These are phyloP conservation scores for Euptelea pleiosperma DNA, from an alignment of 164 flowering plant species.

Conservation along the genomic window DNA sequence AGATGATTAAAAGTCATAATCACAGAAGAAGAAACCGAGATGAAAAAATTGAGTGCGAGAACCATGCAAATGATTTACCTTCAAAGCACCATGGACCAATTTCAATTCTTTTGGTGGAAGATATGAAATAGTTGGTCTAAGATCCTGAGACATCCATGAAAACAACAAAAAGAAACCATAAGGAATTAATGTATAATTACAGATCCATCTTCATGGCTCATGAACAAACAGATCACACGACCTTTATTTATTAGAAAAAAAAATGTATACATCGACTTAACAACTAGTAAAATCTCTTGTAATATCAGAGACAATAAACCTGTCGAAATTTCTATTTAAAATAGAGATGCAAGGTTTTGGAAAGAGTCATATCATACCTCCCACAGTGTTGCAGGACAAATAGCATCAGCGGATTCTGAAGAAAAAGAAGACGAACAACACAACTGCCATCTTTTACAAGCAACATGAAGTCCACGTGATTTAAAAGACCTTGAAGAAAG, in stretches of 20 bases:
- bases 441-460: constrained; percentile 48
- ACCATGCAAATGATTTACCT: constrained; percentile 38
- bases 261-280: background rate
- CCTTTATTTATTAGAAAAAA: background rate
- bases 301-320: background rate
- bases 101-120: constrained; percentile 66
- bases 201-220: too few relatives aligned
- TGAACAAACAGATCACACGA: too few relatives aligned
- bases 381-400: constrained; percentile 84
- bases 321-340: background rate
- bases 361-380: constrained; percentile 48
- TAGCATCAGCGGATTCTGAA: constrained; percentile 38
- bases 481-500: constrained; percentile 24
- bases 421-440: constrained; percentile 42
- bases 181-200: background rate
- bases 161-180: background rate
- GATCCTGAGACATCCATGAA: constrained; percentile 49
- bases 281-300: background rate
- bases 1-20: too few relatives aligned
- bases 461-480: constrained; percentile 29
- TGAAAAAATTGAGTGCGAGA: background rate
- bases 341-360: too few relatives aligned
- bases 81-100: constrained; percentile 67
- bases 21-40: too few relatives aligned
- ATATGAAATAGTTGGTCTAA: constrained; percentile 72